Percentiles rank a stretch among this genome's conserved stretches.
These are phyloP conservation scores for Silene noctiflora DNA, from an alignment of 179 eudicot species.

Conservation along the genomic window DNA sequence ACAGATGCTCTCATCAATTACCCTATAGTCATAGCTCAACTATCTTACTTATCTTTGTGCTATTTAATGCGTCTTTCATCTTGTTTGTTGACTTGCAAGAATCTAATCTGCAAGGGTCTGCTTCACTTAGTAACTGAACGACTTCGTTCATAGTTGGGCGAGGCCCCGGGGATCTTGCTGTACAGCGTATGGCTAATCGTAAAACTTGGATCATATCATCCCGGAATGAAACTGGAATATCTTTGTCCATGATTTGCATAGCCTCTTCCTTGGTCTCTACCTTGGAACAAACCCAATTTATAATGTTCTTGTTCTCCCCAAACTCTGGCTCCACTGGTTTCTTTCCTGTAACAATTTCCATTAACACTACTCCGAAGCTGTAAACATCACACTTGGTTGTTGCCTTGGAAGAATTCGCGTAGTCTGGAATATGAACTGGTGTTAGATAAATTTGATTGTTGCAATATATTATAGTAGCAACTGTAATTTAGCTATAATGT, in stretches of 20 bases:
- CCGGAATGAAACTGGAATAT: constrained; percentile 48
- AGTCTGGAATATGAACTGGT: constrained; percentile 44
- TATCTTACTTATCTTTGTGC: constrained; percentile 34
- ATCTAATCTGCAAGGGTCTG: constrained; percentile 63
- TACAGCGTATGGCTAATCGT: constrained; percentile 70
- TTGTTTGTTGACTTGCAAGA: constrained; percentile 51
- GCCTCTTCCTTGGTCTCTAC: constrained; percentile 77
- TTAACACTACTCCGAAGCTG: constrained; percentile 76
- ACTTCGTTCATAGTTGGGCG: constrained; percentile 89
- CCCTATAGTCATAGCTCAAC: constrained; percentile 27
- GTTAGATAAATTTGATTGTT: not conserved
- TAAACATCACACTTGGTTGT: constrained; percentile 92
- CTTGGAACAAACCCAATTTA: constrained; percentile 73
- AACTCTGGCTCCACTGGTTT: constrained; percentile 86
- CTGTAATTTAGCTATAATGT: no score
- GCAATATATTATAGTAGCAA: not conserved
- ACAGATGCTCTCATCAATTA: constrained; percentile 33
- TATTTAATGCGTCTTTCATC: constrained; percentile 37
- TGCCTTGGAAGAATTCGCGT: constrained; percentile 85
- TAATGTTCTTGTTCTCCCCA: constrained; percentile 86
- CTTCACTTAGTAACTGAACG: constrained; percentile 66
- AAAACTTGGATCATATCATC: constrained; percentile 76
- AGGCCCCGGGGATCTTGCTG: constrained; percentile 47
- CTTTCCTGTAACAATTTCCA: constrained; percentile 85
- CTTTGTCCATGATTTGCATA: constrained; percentile 62